These are phyloP conservation scores for Serendipita sp. DNA, from an alignment of 768 basidiomycete species.

Conservation along the genomic window DNA sequence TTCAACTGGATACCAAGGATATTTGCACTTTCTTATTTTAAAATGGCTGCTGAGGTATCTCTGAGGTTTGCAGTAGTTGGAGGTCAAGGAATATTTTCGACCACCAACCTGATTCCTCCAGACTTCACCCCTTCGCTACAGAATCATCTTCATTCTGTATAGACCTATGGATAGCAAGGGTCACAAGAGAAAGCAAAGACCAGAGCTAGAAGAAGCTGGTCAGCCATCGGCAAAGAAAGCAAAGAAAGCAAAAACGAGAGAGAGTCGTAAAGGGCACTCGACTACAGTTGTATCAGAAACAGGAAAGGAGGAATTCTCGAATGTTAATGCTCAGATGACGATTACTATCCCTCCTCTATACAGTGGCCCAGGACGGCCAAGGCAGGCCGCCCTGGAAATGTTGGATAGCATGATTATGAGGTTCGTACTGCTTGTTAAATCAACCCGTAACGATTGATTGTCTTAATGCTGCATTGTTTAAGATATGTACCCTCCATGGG, in stretches of 20 bases:
- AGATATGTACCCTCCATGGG: slow-evolving; percentile 80
- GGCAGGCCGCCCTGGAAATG: slow-evolving; percentile 68
- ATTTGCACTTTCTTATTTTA: no score
- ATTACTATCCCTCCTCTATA: slow-evolving; percentile 74
- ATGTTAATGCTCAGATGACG: slow-evolving; percentile 46
- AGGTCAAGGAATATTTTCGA: no score
- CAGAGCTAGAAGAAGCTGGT: slow-evolving; percentile 8
- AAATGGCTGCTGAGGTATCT: no score
- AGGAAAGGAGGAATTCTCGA: slow-evolving; percentile 34
- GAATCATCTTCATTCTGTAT: not conserved
- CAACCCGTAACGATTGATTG: not conserved
- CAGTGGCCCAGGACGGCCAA: slow-evolving; percentile 20
- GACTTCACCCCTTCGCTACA: not conserved
- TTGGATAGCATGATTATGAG: slow-evolving; percentile 92
- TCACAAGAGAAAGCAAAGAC: slow-evolving; percentile 13
- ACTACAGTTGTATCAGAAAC: not conserved
- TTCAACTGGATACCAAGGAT: no score
- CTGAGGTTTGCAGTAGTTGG: no score
- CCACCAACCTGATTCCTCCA: no score
- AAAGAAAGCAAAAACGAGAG: slow-evolving; percentile 22
- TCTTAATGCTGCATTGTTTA: not conserved
- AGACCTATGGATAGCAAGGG: not conserved
- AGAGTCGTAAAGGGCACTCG: slow-evolving; percentile 13
- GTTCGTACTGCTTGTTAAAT: slow-evolving; percentile 27
- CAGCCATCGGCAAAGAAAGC: slow-evolving; percentile 14